A percentile compares a stretch with the other conserved stretches of the same genome.
Evolutionary conservation across 345 rosid species (phyloP).

Genomic region (Pistacia vera): DNA sequence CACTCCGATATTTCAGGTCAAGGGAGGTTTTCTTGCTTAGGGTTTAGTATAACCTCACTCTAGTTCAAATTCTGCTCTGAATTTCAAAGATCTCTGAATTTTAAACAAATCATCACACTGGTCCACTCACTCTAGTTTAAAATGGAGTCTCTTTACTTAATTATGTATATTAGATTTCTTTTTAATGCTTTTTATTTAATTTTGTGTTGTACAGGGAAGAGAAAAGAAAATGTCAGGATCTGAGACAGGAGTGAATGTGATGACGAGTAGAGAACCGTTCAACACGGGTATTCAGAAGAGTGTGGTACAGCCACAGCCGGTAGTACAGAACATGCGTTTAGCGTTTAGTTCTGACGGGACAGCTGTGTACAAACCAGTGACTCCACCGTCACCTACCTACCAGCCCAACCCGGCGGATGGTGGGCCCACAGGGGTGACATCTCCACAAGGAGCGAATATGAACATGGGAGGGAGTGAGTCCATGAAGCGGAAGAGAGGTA

Average conservation of each 20-base stretch:
- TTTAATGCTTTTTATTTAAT: not conserved
- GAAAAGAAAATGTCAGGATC: conserved; percentile 50
- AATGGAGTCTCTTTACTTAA: not conserved
- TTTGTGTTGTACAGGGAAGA: conserved; percentile 13
- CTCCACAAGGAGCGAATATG: conserved; percentile 34
- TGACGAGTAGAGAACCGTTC: conserved; percentile 46
- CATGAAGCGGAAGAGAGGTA: conserved; percentile 63
- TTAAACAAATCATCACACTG: not conserved
- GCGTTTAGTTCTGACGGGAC: conserved; percentile 49
- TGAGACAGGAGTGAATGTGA: conserved; percentile 47
- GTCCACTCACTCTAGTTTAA: not conserved
- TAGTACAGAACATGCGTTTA: conserved; percentile 54
- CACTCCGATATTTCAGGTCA: conserved; percentile 8
- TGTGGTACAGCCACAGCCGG: conserved; percentile 34
- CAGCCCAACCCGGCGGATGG: conserved; percentile 29
- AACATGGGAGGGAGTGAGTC: conserved; percentile 36
- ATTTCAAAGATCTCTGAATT: not conserved
- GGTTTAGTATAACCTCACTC: not conserved
- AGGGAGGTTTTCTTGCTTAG: not conserved
- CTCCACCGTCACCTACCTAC: conserved; percentile 37
- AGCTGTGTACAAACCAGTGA: conserved; percentile 46
- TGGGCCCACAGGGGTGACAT: conserved; percentile 1
- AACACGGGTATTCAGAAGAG: conserved; percentile 27
- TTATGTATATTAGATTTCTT: conserved; percentile 6
- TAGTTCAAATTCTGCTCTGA: not conserved